These are phyloP conservation scores for Coffea canephora DNA, from an alignment of 257 asterid genomes.

Conservation along the genomic window DNA sequence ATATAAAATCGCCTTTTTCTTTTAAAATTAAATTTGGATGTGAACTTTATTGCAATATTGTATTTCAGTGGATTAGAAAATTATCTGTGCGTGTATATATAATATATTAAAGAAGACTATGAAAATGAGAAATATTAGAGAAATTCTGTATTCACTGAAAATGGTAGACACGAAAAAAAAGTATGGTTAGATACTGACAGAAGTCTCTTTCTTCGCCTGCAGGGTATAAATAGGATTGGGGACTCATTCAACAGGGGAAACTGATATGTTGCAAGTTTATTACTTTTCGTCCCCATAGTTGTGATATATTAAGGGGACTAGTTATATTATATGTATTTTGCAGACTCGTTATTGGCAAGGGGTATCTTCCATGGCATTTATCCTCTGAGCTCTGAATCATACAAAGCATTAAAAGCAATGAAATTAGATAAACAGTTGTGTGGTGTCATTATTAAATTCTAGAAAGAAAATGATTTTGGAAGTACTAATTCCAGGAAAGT, in stretches of 20 bases:
- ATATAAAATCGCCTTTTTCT: neutral
- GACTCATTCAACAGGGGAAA: neutral
- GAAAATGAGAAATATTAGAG: no score
- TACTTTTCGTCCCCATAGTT: no score
- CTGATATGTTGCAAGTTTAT: no score
- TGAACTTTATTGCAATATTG: neutral
- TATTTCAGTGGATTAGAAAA: no score
- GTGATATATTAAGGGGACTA: neutral
- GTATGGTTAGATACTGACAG: neutral
- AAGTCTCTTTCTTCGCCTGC: conserved; percentile 2
- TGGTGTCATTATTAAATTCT: neutral
- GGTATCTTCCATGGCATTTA: neutral
- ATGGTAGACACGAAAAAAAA: neutral
- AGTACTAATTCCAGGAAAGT: neutral
- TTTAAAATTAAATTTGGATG: neutral
- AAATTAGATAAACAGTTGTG: neutral
- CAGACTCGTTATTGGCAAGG: neutral
- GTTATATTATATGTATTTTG: neutral
- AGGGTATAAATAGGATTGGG: conserved; percentile 4
- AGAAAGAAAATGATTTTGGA: neutral
- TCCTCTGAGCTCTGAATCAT: neutral
- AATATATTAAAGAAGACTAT: no score
- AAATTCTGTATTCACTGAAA: neutral
- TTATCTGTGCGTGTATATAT: no score
- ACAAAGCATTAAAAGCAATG: neutral